Percentiles rank a stretch among this genome's conserved stretches.
Conservation (phyloP, 768 basidiomycete genomes). For the Lactifluus piperatus region DNA sequence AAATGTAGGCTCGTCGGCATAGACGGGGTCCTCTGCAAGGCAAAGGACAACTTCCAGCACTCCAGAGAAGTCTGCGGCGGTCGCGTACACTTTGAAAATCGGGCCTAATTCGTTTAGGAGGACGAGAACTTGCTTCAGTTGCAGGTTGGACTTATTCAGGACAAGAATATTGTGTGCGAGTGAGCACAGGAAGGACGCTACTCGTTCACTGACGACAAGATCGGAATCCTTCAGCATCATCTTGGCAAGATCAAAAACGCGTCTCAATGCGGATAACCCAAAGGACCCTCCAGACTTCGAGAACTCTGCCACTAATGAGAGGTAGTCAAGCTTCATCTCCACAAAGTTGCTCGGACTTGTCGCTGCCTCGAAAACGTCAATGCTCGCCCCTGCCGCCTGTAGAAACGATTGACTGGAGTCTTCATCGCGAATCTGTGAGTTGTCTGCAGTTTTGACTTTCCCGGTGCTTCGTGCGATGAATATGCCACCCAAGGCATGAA, state of each 20-base stretch:
- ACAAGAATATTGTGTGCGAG: constrained; percentile 43
- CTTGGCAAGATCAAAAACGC: constrained; percentile 48
- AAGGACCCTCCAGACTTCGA: constrained; percentile 41
- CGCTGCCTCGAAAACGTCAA: constrained; percentile 36
- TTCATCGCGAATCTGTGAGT: constrained; percentile 25
- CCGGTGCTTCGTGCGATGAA: constrained; percentile 36
- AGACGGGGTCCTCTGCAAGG: constrained; percentile 37
- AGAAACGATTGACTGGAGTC: constrained; percentile 17
- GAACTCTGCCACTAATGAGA: constrained; percentile 44
- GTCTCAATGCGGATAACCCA: constrained; percentile 32
- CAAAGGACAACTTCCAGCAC: constrained; percentile 43
- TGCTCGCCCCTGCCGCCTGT: constrained; percentile 21
- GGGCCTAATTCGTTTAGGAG: constrained; percentile 51
- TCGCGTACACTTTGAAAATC: constrained; percentile 42
- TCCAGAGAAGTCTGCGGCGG: constrained; percentile 47
- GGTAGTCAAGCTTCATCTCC: constrained; percentile 57
- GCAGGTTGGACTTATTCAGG: constrained; percentile 29
- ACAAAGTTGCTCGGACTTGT: constrained; percentile 44
- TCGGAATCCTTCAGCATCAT: constrained; percentile 46
- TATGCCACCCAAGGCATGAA: constrained; percentile 55
- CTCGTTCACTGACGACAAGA: constrained; percentile 29
- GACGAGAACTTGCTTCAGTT: constrained; percentile 39
- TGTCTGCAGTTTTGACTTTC: constrained; percentile 39
- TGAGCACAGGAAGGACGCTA: constrained; percentile 46
- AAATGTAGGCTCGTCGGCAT: constrained; percentile 46